These are phyloP conservation scores for Pascua guehoae DNA, from an alignment of 1,284 basidiomycete genomes.

Conservation along the genomic window DNA sequence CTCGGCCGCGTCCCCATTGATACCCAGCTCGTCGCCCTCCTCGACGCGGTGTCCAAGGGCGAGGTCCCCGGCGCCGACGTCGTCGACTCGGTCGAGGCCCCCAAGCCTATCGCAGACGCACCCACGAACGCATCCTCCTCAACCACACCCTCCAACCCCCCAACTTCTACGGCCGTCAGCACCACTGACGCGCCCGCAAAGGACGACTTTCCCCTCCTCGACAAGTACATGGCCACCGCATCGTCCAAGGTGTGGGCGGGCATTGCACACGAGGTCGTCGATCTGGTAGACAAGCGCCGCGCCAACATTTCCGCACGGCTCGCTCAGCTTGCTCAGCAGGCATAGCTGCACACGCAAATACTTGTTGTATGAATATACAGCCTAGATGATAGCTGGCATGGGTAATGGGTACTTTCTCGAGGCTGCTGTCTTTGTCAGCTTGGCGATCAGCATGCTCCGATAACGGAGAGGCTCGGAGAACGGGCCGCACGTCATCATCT, in stretches of 20 bases:
- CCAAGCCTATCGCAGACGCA: background rate
- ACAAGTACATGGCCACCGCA: conserved; percentile 47
- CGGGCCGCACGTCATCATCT: too few species aligned
- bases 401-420: background rate
- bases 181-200: conserved; percentile 4
- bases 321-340: background rate
- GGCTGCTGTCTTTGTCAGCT: too few species aligned
- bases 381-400: background rate
- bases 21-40: conserved; percentile 77
- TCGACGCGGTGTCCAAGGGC: conserved; percentile 65
- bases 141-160: background rate
- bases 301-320: conserved; percentile 11
- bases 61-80: conserved; percentile 38
- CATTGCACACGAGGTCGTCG: conserved; percentile 40
- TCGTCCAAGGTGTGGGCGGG: conserved; percentile 46
- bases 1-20: conserved; percentile 92
- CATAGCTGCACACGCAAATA: background rate
- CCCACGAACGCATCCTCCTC: background rate
- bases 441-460: too few species aligned
- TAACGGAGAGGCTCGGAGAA: too few species aligned
- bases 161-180: too few species aligned
- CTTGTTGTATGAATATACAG: conserved; percentile 2
- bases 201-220: conserved; percentile 42
- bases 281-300: conserved; percentile 20
- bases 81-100: background rate